A percentile compares a stretch with the other conserved stretches of the same genome.
Evolutionary conservation across 306 rosid species (phyloP).

Genomic region (Malus orientalis): DNA sequence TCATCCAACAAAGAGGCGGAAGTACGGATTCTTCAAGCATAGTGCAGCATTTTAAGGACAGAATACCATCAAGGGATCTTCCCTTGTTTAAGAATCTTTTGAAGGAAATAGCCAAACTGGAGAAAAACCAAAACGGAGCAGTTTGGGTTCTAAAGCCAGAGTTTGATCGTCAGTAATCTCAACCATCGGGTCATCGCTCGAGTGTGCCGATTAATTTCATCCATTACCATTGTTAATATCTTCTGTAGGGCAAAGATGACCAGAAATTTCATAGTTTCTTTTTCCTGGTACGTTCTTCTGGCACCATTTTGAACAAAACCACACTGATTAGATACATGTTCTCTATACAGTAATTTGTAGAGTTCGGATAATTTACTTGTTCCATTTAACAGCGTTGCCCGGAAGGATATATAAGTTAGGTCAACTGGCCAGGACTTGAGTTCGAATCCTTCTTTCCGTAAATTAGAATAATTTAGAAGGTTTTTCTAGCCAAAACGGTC

Average conservation of each 20-base stretch:
- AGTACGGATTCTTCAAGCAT: slow-evolving; percentile 53
- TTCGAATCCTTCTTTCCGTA: too few species aligned
- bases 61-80: slow-evolving; percentile 66
- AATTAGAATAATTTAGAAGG: too few species aligned
- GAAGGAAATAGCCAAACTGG: slow-evolving; percentile 77
- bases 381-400: not conserved
- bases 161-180: slow-evolving; percentile 31
- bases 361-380: not conserved
- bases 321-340: not conserved
- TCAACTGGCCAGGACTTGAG: not conserved
- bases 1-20: slow-evolving; percentile 74
- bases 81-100: slow-evolving; percentile 89
- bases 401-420: not conserved
- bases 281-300: not conserved
- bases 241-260: not conserved
- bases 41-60: slow-evolving; percentile 76
- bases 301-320: not conserved
- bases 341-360: not conserved
- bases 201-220: not conserved
- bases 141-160: slow-evolving; percentile 76
- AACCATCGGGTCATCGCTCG: not conserved
- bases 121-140: slow-evolving; percentile 57
- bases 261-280: not conserved
- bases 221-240: not conserved
- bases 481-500: too few species aligned